Conservation (phyloP, 2,329 filamentous ascomycete species). For the Colletotrichum noveboracense region DNA sequence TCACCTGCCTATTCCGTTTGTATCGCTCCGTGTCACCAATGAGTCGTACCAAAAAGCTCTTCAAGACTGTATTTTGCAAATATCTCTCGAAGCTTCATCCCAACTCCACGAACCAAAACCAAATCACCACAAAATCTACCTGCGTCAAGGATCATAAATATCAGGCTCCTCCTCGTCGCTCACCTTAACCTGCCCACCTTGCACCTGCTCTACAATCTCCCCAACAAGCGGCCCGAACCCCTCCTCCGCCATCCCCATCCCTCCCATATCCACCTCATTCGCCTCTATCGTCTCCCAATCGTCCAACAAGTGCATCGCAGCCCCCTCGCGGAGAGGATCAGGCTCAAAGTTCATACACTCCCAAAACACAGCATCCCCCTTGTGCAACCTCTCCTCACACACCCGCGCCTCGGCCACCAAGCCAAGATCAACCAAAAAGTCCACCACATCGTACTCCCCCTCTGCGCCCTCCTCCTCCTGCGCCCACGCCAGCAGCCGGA, state of each 20-base stretch:
- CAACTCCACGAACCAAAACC: background rate
- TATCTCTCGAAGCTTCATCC: fast-evolving
- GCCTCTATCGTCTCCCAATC: background rate
- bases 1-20: background rate
- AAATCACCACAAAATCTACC: background rate
- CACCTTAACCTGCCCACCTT: background rate
- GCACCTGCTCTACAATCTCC: background rate
- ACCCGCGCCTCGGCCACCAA: slow-evolving; percentile 32
- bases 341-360: slow-evolving; percentile 24
- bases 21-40: background rate
- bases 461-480: slow-evolving; percentile 24
- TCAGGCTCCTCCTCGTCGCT: background rate
- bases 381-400: slow-evolving; percentile 28
- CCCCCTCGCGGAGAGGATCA: background rate
- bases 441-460: slow-evolving; percentile 37
- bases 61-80: background rate
- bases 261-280: background rate
- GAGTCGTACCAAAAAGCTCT: background rate
- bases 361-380: slow-evolving; percentile 28
- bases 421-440: slow-evolving; percentile 39
- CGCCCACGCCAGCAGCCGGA: slow-evolving; percentile 25
- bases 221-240: background rate
- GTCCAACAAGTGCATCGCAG: background rate
- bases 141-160: background rate
- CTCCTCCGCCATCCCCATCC: background rate